phyloP scores from a whole-genome alignment of 2,329 filamentous ascomycete species.

The Cladosporium sp. region DNA sequence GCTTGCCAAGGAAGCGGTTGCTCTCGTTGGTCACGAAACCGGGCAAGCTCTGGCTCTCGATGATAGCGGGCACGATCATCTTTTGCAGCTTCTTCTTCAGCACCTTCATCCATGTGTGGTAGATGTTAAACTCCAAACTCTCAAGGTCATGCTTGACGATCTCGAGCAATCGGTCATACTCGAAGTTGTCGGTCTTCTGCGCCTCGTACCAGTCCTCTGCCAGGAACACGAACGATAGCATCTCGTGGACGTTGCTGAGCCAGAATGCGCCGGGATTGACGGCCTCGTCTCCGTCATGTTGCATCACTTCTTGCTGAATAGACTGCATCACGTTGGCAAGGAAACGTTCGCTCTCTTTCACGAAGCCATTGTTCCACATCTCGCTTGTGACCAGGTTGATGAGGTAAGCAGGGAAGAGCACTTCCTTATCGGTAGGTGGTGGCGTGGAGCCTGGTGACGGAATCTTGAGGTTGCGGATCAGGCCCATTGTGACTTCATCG shows the following conservation, averaged over 20 bases:
- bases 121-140: constrained; percentile 99
- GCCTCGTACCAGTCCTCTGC: constrained; percentile 99
- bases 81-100: constrained; percentile 99
- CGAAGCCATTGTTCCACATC: constrained; percentile 99
- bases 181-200: constrained; percentile 98
- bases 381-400: constrained; percentile 99
- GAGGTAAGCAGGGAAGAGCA: constrained; percentile 96
- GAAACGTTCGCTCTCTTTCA: constrained; percentile 98
- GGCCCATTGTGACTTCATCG: constrained; percentile 92
- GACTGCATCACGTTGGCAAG: constrained; percentile 99
- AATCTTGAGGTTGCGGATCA: constrained; percentile 96
- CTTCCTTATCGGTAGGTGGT: constrained; percentile 95
- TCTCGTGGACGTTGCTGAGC: constrained; percentile 98
- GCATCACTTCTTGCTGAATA: constrained; percentile 99
- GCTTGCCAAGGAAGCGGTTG: constrained; percentile 96
- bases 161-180: constrained; percentile 94
- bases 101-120: constrained; percentile 99
- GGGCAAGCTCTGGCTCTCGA: constrained; percentile 95
- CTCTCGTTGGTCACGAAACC: constrained; percentile 99
- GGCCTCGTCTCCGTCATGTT: constrained; percentile 94
- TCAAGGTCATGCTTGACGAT: constrained; percentile 99
- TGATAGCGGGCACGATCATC: constrained; percentile 99
- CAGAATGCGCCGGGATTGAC: constrained; percentile 98
- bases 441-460: constrained; percentile 83
- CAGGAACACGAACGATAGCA: constrained; percentile 98